phyloP scores from a whole-genome alignment of 805 yeast genomes.

The Pichia pseudocactophila region DNA sequence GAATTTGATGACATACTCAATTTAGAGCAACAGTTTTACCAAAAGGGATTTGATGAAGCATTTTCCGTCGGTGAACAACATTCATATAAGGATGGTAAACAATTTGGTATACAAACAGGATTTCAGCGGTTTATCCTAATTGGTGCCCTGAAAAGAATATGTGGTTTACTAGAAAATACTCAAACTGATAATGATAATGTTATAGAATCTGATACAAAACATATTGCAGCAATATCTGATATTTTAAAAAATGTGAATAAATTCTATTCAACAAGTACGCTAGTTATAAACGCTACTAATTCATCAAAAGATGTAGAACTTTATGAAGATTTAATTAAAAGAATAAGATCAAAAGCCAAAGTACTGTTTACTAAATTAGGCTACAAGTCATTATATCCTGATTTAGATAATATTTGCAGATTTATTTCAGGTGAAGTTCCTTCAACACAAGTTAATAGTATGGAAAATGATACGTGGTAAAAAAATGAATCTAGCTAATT shows the following conservation, averaged over 20 bases:
- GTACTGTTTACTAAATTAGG: constrained; percentile 21
- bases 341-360: constrained; percentile 21
- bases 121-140: constrained; percentile 60
- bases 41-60: constrained; percentile 69
- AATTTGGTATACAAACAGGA: constrained; percentile 74
- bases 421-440: constrained; percentile 22
- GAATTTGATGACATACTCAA: constrained; percentile 50
- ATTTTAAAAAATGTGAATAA: constrained; percentile 17
- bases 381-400: constrained; percentile 15
- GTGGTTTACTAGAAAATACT: constrained; percentile 18
- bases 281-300: constrained; percentile 17
- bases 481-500: neutral
- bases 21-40: constrained; percentile 54
- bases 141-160: constrained; percentile 57
- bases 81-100: constrained; percentile 70
- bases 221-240: constrained; percentile 3
- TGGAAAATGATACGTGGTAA: constrained; percentile 25
- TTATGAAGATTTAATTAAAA: constrained; percentile 22
- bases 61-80: constrained; percentile 46
- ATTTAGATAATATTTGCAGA: constrained; percentile 16
- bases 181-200: constrained; percentile 6
- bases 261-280: constrained; percentile 15
- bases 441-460: constrained; percentile 14
- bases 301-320: constrained; percentile 21
- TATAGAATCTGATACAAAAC: constrained; percentile 1